phyloP scores from a whole-genome alignment of 129 eudicot species.

The Arctium minus region DNA sequence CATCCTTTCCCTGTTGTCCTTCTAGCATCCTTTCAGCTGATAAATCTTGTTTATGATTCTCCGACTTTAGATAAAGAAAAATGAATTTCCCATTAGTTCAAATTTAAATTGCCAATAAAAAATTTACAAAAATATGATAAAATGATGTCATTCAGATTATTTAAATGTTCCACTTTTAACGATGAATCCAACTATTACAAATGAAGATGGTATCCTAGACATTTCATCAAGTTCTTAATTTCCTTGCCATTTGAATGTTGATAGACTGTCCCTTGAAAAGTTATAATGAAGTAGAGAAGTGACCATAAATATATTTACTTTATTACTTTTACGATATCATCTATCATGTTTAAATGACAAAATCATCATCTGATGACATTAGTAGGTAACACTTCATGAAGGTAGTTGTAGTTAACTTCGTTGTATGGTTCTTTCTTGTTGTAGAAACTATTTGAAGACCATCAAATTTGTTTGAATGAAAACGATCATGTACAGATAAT shows the following conservation, averaged over 20 bases:
- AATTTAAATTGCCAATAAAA: not conserved
- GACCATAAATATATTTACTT: not conserved
- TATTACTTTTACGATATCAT: not conserved
- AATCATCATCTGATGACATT: not conserved
- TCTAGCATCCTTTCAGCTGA: conserved; percentile 49
- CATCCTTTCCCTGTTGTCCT: conserved; percentile 60
- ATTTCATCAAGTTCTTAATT: not conserved
- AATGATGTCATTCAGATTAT: not conserved
- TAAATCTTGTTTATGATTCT: conserved; percentile 61
- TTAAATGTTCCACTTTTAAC: not conserved
- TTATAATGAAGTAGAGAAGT: not conserved
- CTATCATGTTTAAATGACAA: not conserved
- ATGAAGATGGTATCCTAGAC: not conserved
- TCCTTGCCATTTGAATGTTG: not conserved
- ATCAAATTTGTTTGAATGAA: conserved; percentile 39
- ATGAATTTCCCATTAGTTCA: not conserved
- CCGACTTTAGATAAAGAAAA: conserved; percentile 39
- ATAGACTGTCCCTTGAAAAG: not conserved
- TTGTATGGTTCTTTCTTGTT: conserved; percentile 41
- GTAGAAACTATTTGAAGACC: conserved; percentile 36
- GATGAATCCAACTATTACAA: conserved; percentile 2
- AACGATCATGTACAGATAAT: conserved; percentile 28
- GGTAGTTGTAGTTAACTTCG: conserved; percentile 23
- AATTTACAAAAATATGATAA: not conserved
- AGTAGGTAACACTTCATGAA: not conserved